Conservation (phyloP, 1,284 basidiomycete species). For the Malassezia vespertilionis region DNA sequence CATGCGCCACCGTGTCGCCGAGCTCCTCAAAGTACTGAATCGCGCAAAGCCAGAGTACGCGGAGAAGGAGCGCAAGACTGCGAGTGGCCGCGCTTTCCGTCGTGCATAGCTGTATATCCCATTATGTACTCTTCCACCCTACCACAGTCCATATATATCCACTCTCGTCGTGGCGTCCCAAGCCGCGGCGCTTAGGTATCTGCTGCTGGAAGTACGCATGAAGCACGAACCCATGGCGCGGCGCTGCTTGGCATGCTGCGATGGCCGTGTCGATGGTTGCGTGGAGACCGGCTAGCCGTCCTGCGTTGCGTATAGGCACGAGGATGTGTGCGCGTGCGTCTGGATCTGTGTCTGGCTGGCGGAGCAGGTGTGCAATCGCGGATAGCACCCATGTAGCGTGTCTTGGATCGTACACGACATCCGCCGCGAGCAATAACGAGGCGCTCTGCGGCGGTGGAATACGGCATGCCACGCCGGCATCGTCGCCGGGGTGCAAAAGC, state of each 20-base stretch:
- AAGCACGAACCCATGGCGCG: constrained; percentile 7
- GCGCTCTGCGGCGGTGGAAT: constrained; percentile 7
- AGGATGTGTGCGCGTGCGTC: constrained; percentile 15
- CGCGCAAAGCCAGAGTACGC: constrained; percentile 89
- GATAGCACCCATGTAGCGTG: constrained; percentile 14
- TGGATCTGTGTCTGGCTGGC: constrained; percentile 10
- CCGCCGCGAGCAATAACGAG: constrained; percentile 12
- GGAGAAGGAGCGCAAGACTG: constrained; percentile 76
- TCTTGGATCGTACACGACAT: constrained; percentile 13
- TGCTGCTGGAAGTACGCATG: not conserved
- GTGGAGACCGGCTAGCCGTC: constrained; percentile 13
- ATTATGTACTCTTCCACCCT: constrained; percentile 10
- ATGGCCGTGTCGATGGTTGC: constrained; percentile 13
- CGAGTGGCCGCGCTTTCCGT: constrained; percentile 51
- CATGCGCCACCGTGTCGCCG: constrained; percentile 85
- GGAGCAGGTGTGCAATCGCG: constrained; percentile 13
- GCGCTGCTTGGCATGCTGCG: not conserved
- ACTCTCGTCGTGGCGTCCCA: constrained; percentile 15
- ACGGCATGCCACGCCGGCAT: constrained; percentile 6
- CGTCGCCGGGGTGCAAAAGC: constrained; percentile 2
- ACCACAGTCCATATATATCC: constrained; percentile 17
- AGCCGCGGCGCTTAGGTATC: constrained; percentile 7
- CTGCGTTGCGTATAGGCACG: constrained; percentile 12
- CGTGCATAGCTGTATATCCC: constrained; percentile 18
- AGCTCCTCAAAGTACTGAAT: constrained; percentile 96